phyloP scores from a whole-genome alignment of 768 basidiomycete species.

The Naganishia onofrii region DNA sequence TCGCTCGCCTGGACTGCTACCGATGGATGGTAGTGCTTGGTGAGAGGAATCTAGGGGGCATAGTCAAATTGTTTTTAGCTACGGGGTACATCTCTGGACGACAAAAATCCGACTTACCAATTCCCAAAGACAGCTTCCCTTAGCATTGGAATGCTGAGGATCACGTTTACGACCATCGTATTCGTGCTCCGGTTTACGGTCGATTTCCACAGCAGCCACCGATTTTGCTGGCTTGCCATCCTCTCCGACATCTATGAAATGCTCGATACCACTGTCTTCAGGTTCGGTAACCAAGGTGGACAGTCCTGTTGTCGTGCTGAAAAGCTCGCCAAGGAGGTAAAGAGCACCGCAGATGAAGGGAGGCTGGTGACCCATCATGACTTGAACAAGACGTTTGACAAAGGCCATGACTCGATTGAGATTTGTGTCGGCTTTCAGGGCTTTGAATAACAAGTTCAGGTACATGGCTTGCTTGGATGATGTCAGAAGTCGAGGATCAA shows the following conservation, averaged over 20 bases:
- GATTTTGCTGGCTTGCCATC: conserved; percentile 33
- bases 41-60: conserved; percentile 65
- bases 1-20: conserved; percentile 81
- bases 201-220: conserved; percentile 4
- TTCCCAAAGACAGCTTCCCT: conserved; percentile 80
- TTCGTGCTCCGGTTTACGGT: conserved; percentile 27
- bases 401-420: conserved; percentile 71
- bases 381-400: conserved; percentile 76
- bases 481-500: conserved; percentile 72
- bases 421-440: conserved; percentile 68
- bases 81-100: neutral
- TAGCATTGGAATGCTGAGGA: conserved; percentile 78
- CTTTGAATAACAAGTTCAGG: conserved; percentile 87
- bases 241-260: conserved; percentile 47
- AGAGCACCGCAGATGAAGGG: conserved; percentile 88
- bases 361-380: conserved; percentile 69
- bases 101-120: conserved; percentile 60
- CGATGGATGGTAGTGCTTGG: conserved; percentile 86
- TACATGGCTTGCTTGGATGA: conserved; percentile 97
- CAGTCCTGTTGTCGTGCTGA: conserved; percentile 57
- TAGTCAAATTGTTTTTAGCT: neutral
- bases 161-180: conserved; percentile 91
- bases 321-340: conserved; percentile 72
- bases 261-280: conserved; percentile 52
- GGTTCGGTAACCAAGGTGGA: conserved; percentile 56